These are phyloP conservation scores for Pseudogymnoascus sp. DNA, from an alignment of 2,329 filamentous ascomycete genomes.

Conservation along the genomic window DNA sequence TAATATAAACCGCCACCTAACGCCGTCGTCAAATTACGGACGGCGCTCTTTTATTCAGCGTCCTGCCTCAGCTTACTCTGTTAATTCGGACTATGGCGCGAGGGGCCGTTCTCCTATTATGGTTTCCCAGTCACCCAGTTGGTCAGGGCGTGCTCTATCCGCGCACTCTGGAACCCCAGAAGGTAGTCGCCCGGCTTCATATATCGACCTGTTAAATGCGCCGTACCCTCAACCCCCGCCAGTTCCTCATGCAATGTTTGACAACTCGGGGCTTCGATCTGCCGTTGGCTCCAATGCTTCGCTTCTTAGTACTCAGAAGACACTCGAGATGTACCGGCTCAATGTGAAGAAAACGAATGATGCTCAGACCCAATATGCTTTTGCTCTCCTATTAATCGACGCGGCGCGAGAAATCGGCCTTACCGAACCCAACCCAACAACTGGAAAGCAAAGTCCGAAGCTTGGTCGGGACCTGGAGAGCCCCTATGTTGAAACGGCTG, in stretches of 20 bases:
- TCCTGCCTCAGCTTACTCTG: slow-evolving; percentile 70
- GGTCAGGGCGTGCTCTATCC: slow-evolving; percentile 24
- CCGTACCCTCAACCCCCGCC: slow-evolving; percentile 31
- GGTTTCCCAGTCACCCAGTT: slow-evolving; percentile 23
- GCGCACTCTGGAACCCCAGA: slow-evolving; percentile 24
- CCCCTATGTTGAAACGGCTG: slow-evolving; percentile 38
- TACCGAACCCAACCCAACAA: slow-evolving; percentile 35
- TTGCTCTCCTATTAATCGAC: slow-evolving; percentile 88
- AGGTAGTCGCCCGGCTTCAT: slow-evolving; percentile 26
- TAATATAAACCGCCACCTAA: slow-evolving; percentile 53
- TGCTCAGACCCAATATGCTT: slow-evolving; percentile 84
- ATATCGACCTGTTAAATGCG: slow-evolving; percentile 47
- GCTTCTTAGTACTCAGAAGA: slow-evolving; percentile 83
- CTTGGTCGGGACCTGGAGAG: slow-evolving; percentile 39
- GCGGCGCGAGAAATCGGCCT: slow-evolving; percentile 72
- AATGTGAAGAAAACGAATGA: slow-evolving; percentile 98
- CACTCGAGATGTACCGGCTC: slow-evolving; percentile 91
- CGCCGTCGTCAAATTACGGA: slow-evolving; percentile 46
- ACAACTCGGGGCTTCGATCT: slow-evolving; percentile 72
- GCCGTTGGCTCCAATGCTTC: slow-evolving; percentile 85
- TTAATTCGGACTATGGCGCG: slow-evolving; percentile 58
- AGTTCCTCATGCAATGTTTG: slow-evolving; percentile 40
- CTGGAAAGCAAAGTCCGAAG: slow-evolving; percentile 34
- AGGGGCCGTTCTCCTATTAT: slow-evolving; percentile 53
- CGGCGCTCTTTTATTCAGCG: slow-evolving; percentile 54